Base-by-base conservation (phyloP, 805 yeast genomes). In the Priceomyces castillae region DNA sequence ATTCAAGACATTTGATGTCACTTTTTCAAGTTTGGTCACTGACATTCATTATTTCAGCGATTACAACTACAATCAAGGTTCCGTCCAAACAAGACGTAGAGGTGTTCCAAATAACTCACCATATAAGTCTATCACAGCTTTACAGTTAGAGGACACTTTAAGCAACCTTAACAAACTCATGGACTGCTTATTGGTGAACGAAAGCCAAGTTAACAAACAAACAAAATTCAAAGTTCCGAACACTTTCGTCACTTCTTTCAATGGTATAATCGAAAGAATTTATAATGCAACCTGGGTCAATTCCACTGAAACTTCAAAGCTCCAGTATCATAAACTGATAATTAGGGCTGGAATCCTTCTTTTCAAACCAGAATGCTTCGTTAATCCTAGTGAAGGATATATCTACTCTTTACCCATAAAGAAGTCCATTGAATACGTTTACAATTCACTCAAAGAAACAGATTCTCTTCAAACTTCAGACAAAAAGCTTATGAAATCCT, bases 41-140 rank as follows among this genome's bases (percentile, higher is more conserved):
- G 64, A 62, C 41, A 37, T 67, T 15, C 59, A 62, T 43, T 56
- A 59, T 41, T 54, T 47, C 48, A 57, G 58, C 36, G 66, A 66
- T 46, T 51, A 44, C 43, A 64, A 65, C 45, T 54, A 50, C 37
- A 61, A 63, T 26, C 30, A 36, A 17, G 47, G 51, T 16, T 34
- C 47, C 4, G 40, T 46, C 18, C 48, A 35, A 12, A 55, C 47
- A 41, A 41, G 45, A 9, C 37, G 34, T 15, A 50, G 46, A 16
- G 37, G 46, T 25, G 37, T 49, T 10, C 56, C 60, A 2, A 52
- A 58, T 43, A 60, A 57, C 39, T 50, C 64, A 2, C 61, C 65
- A 6, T 55, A 51, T 37, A 54, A 50, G 40, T 56, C 66, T 4
- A 48, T 67, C 16, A 54, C 56, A 6, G 41, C 46, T 11, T 33